Conservation (phyloP, 192 early-diverging fungal species). For the Phlyctochytrium arcticum region DNA sequence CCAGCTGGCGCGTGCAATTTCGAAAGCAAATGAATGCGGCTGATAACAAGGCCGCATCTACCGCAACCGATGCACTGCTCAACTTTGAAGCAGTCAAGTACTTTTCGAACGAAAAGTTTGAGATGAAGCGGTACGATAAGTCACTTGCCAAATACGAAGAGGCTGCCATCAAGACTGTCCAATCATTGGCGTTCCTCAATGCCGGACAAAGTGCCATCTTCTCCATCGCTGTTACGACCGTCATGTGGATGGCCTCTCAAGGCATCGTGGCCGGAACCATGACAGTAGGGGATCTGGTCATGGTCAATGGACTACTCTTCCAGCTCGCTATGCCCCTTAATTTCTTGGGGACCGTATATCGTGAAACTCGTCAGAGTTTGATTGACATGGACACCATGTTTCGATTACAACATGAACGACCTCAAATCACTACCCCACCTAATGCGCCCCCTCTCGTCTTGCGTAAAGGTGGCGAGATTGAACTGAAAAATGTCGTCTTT, state of each 20-base stretch:
- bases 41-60: slow-evolving; percentile 91
- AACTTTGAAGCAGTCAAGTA: slow-evolving; percentile 98
- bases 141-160: slow-evolving; percentile 88
- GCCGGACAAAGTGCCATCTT: slow-evolving; percentile 96
- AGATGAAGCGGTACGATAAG: slow-evolving; percentile 83
- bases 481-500: slow-evolving; percentile 85
- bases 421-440: slow-evolving; percentile 36
- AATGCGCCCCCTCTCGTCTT: slow-evolving; percentile 34
- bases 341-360: slow-evolving; percentile 96
- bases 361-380: slow-evolving; percentile 90
- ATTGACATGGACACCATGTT: slow-evolving; percentile 99
- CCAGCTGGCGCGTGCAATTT: slow-evolving; percentile 74
- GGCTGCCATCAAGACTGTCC: slow-evolving; percentile 86
- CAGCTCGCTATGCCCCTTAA: slow-evolving; percentile 96
- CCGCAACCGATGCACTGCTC: slow-evolving; percentile 92
- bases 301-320: slow-evolving; percentile 98
- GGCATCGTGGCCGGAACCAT: slow-evolving; percentile 75
- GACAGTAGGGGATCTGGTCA: slow-evolving; percentile 96
- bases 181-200: slow-evolving; percentile 87
- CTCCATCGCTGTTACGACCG: slow-evolving; percentile 80
- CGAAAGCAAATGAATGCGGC: slow-evolving; percentile 91
- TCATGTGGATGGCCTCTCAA: slow-evolving; percentile 96
- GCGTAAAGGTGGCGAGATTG: slow-evolving; percentile 60
- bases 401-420: slow-evolving; percentile 61
- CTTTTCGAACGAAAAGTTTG: slow-evolving; percentile 92